phyloP scores from a whole-genome alignment of 805 yeast species.

The Zygosaccharomyces bailii region DNA sequence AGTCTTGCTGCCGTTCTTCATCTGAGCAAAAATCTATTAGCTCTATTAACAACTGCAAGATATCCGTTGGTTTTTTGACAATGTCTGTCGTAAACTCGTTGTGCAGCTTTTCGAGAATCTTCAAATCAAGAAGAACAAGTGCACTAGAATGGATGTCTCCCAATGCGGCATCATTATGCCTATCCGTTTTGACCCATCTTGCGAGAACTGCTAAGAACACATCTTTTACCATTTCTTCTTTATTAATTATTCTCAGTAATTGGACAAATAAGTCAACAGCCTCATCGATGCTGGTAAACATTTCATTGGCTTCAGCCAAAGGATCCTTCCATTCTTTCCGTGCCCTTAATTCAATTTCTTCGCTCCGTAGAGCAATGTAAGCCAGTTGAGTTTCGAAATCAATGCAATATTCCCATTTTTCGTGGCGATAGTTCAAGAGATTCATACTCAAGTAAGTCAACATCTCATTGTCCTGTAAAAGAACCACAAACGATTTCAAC shows the following conservation, averaged over 20 bases:
- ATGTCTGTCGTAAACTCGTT: slow-evolving; percentile 52
- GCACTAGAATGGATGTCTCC: slow-evolving; percentile 46
- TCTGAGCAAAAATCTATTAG: slow-evolving; percentile 32
- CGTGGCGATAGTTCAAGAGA: slow-evolving; percentile 34
- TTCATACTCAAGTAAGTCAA: slow-evolving; percentile 32
- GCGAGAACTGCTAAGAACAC: slow-evolving; percentile 52
- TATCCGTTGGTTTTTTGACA: slow-evolving; percentile 47
- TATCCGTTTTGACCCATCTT: slow-evolving; percentile 49
- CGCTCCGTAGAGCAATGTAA: slow-evolving; percentile 23
- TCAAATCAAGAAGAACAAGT: slow-evolving; percentile 53
- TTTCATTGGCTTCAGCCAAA: slow-evolving; percentile 14
- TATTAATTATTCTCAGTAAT: slow-evolving; percentile 50
- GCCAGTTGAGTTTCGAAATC: slow-evolving; percentile 39
- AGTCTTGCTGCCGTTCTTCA: slow-evolving; percentile 29
- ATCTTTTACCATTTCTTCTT: slow-evolving; percentile 40
- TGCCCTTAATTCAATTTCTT: slow-evolving; percentile 1
- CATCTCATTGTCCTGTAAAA: slow-evolving; percentile 28
- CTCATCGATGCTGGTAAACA: slow-evolving; percentile 44
- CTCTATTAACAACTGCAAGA: slow-evolving; percentile 48
- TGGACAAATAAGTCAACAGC: slow-evolving; percentile 42
- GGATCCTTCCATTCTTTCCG: slow-evolving; percentile 1
- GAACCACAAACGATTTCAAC: slow-evolving; percentile 34
- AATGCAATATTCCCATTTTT: slow-evolving; percentile 37
- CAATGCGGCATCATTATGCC: not conserved
- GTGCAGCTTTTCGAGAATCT: slow-evolving; percentile 60